Evolutionary conservation across 1,139 yeast species (phyloP).

Genomic region (Suhomyces maxii): DNA sequence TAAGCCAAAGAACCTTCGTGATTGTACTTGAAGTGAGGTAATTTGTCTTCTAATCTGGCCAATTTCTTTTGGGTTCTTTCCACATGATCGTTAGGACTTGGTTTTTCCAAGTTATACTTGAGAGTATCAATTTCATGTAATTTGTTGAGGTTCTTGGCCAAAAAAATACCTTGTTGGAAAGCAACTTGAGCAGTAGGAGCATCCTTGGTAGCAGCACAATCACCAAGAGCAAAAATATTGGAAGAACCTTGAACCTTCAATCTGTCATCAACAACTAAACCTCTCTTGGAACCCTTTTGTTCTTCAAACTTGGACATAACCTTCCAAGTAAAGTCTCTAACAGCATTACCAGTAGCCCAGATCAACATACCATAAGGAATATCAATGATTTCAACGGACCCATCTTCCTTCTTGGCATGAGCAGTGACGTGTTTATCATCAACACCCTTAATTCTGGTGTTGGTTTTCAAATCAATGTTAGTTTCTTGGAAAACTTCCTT

Average conservation of each 20-base stretch:
- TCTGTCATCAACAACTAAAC: constrained; percentile 79
- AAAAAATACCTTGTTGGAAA: constrained; percentile 85
- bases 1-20: constrained; percentile 78
- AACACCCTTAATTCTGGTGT: constrained; percentile 87
- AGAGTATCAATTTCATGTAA: constrained; percentile 68
- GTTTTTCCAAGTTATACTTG: constrained; percentile 40
- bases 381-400: constrained; percentile 56
- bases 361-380: constrained; percentile 90
- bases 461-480: constrained; percentile 73
- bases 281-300: constrained; percentile 88
- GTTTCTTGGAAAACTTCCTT: constrained; percentile 78
- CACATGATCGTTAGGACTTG: constrained; percentile 29
- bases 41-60: constrained; percentile 41
- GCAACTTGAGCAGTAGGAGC: constrained; percentile 99
- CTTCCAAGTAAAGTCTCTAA: constrained; percentile 71
- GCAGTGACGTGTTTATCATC: constrained; percentile 68
- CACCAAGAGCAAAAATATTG: constrained; percentile 88
- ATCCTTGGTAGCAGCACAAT: constrained; percentile 85
- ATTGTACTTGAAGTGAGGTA: constrained; percentile 61
- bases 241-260: constrained; percentile 81
- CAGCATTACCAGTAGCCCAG: constrained; percentile 98
- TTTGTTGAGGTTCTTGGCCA: constrained; percentile 70
- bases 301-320: constrained; percentile 71
- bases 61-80: constrained; percentile 45
- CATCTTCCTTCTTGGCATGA: constrained; percentile 64